Conservation (phyloP, 179 eudicot genomes). For the Silene noctiflora region DNA sequence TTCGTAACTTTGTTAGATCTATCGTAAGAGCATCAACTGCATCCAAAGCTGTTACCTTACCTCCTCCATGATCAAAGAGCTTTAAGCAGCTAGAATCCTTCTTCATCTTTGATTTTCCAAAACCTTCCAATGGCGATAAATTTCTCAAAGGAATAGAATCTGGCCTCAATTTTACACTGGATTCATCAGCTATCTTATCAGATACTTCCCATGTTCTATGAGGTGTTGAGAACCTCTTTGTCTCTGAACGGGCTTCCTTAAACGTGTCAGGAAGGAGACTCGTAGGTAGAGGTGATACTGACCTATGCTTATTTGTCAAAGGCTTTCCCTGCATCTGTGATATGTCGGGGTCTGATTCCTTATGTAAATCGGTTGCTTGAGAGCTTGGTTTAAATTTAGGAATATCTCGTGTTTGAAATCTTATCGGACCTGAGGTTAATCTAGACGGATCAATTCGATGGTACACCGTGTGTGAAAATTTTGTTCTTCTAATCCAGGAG, state of each 20-base stretch:
- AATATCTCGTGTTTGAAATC: constrained; percentile 28
- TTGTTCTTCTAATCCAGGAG: constrained; percentile 90
- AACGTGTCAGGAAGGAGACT: constrained; percentile 48
- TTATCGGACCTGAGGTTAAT: constrained; percentile 40
- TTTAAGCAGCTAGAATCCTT: constrained; percentile 71
- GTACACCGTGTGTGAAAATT: constrained; percentile 82
- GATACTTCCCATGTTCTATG: constrained; percentile 42
- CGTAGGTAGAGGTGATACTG: constrained; percentile 56
- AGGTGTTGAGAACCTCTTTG: constrained; percentile 67
- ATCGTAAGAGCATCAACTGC: constrained; percentile 60
- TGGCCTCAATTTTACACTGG: constrained; percentile 29
- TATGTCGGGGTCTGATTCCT: constrained; percentile 21
- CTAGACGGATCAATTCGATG: constrained; percentile 64
- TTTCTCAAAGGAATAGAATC: constrained; percentile 45
- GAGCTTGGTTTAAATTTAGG: constrained; percentile 37
- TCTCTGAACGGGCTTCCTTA: constrained; percentile 57
- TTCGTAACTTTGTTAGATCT: constrained; percentile 66
- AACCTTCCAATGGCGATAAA: constrained; percentile 39
- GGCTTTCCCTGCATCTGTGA: constrained; percentile 43
- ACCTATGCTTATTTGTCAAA: constrained; percentile 48
- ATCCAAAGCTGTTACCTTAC: constrained; percentile 70
- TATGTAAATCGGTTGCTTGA: constrained; percentile 11
- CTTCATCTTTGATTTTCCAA: constrained; percentile 37
- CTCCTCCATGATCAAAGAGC: constrained; percentile 69
- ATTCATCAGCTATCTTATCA: constrained; percentile 42